Base-by-base conservation (phyloP, 345 rosid genomes). In the Sonneratia alba region DNA sequence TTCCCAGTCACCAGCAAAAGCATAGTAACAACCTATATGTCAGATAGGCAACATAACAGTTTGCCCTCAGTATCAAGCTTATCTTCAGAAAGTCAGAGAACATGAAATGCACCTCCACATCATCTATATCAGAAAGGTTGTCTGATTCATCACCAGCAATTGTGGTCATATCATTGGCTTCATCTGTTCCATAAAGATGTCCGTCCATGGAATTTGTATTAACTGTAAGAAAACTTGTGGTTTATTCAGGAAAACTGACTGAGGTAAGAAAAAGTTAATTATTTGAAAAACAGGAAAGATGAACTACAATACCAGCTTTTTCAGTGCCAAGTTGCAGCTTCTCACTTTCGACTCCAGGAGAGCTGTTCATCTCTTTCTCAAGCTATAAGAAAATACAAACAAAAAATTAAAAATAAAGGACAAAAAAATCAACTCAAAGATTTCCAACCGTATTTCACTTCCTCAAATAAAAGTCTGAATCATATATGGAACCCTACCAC, bases 51-150 rank as follows among this genome's bases (percentile, higher is more conserved):
- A 19, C 16, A 42, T 10, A 21, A 19, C 21, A 2, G 5, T 9
- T 18, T 38, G 32, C 16, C 49, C 19, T 32, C 5, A 32, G 67
- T 64, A 11, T 13, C 21, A 27, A 64, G 14, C 40, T 32, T 27
- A 9, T 64, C 18, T 3, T 0, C 32, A 13, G 7, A 24, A n/a
- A 65, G 62, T 43, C 11, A 47, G 73, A 62, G 42, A n/a, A 38
- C n/a, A 15, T 32, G 19, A 61, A 36, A 32, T 71, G 45, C 66
- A 95, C 97, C 97, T 92, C 97, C 66, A 76, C 76, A 79, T 95
- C 97, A 79, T 82, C 87, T 77, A 95, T 86, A 76, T 92, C 97
- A 70, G 96, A 86, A 75, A 90, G 81, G 81, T 78, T 87, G 83
- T 78, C 97, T 36, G 90, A 88, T 74, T 82, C 93, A 81, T 90